Percentiles rank a stretch among this genome's conserved stretches.
Evolutionary conservation across 2,329 filamentous ascomycete genomes (phyloP).

Genomic region (Lecanosticta acicola): DNA sequence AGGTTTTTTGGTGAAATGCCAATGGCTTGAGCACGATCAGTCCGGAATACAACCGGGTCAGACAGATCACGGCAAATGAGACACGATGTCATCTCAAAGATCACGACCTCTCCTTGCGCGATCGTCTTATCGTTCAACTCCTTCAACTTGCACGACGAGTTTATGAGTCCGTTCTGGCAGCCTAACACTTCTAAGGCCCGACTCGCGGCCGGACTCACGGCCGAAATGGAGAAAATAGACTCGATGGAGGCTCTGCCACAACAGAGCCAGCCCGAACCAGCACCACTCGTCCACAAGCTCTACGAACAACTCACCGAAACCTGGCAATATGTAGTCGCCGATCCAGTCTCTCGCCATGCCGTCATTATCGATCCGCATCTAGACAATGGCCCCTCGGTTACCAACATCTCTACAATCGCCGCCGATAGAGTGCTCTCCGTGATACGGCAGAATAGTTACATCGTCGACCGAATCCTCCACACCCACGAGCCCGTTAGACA

Average conservation of each 20-base stretch:
- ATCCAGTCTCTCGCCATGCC: conserved; percentile 44
- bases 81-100: background rate
- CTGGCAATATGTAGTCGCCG: conserved; percentile 58
- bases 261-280: conserved; percentile 7
- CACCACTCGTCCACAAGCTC: conserved; percentile 24
- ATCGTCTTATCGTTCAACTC: background rate
- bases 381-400: conserved; percentile 46
- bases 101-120: background rate
- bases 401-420: conserved; percentile 19
- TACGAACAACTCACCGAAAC: conserved; percentile 46
- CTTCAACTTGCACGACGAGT: background rate
- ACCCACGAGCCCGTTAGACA: conserved; percentile 17
- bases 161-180: too few species aligned
- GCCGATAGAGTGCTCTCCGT: conserved; percentile 18
- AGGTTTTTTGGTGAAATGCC: background rate
- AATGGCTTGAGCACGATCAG: background rate
- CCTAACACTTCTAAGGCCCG: too few species aligned
- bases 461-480: conserved; percentile 19
- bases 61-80: background rate
- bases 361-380: conserved; percentile 60
- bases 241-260: background rate
- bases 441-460: conserved; percentile 15
- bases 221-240: conserved; percentile 1
- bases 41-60: background rate
- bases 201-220: too few species aligned